These are phyloP conservation scores for Fusarium oxysporum DNA, from an alignment of 2,329 filamentous ascomycete species.

Conservation along the genomic window DNA sequence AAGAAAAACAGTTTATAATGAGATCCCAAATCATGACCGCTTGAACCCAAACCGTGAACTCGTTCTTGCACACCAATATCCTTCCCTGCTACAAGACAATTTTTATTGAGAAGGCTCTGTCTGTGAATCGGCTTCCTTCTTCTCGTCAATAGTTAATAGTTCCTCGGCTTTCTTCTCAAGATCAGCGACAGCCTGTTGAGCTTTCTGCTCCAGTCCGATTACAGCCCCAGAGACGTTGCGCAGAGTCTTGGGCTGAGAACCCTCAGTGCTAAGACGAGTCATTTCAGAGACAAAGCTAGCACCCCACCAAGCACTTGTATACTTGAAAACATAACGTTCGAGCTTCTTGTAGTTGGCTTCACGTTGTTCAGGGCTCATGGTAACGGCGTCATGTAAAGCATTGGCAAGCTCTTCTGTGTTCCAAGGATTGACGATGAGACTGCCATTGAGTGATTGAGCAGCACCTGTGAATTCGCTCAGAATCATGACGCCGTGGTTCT, in stretches of 20 bases:
- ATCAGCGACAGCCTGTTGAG: slow-evolving; percentile 38
- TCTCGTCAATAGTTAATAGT: slow-evolving; percentile 26
- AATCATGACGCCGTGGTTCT: slow-evolving; percentile 92
- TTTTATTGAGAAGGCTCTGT: slow-evolving; percentile 27
- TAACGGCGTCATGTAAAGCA: slow-evolving; percentile 95
- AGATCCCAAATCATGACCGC: slow-evolving; percentile 41
- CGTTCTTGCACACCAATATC: slow-evolving; percentile 34
- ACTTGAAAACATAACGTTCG: slow-evolving; percentile 95
- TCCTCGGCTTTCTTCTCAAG: slow-evolving; percentile 37
- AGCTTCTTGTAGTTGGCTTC: slow-evolving; percentile 90
- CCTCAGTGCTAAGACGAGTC: slow-evolving; percentile 60
- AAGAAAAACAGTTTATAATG: slow-evolving; percentile 25
- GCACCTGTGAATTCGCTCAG: slow-evolving; percentile 97
- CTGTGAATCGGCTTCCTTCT: slow-evolving; percentile 30
- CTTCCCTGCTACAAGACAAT: slow-evolving; percentile 17
- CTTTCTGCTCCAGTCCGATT: slow-evolving; percentile 48
- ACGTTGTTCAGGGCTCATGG: slow-evolving; percentile 91
- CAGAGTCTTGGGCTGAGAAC: slow-evolving; percentile 54
- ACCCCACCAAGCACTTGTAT: slow-evolving; percentile 98
- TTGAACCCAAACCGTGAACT: slow-evolving; percentile 40
- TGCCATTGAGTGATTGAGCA: slow-evolving; percentile 92
- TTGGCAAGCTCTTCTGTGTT: slow-evolving; percentile 96
- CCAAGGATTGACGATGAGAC: slow-evolving; percentile 97
- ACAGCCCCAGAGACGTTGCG: slow-evolving; percentile 56
- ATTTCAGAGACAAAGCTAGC: slow-evolving; percentile 91